Base-by-base conservation (phyloP, 352 stramenopile genomes). In the Pythium periplocum region DNA sequence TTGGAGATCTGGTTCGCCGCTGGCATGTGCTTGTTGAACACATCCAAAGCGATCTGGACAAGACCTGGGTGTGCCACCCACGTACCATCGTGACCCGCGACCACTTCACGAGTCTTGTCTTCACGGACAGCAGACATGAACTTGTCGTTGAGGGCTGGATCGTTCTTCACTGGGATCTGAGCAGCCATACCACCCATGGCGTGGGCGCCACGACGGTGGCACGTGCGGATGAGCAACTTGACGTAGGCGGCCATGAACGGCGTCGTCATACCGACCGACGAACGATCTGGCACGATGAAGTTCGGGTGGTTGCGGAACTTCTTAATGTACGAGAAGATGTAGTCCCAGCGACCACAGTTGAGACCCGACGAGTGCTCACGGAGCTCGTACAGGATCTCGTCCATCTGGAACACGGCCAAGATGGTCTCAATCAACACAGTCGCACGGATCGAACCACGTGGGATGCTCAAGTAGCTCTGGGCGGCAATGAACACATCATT, bases 251-350 rank as follows among this genome's bases (percentile, higher is more conserved):
- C 84, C 86, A 98, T 97, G 64, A 98, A 96, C 26, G 90, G 93
- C 56, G 89, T 96, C 4, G 86, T 93, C 95, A 98, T 98, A 40
- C 80, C 87, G 12, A 98, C 78, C 57, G 92, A 79, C 50, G 78
- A 83, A 33, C 95, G 83, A 69, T 98, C 95, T 4, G 95, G 95
- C 48, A 97, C 81, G 36, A 98, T 78, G 55, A 95, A 97, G 69
- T 93, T 74, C n/a, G 61, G 40, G 64, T 97, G 88, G 64, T 89
- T 87, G 62, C 93, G 91, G 47, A 98, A 84, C 71, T 96, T 95
- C 73, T 98, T 98, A 64, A 98, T 98, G 74, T 97, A 98, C 36
- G 87, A 97, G 69, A 98, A 98, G 43, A 98, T 94, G 67, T 98
- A 98, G 75, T 98, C 95, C 93, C 94, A 99, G 50, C 95, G 88